Evolutionary conservation across 2,329 filamentous ascomycete genomes (phyloP), one percentile per base, ranked within the genome.

Genomic region (Phyllosticta paracitricarpa): DNA sequence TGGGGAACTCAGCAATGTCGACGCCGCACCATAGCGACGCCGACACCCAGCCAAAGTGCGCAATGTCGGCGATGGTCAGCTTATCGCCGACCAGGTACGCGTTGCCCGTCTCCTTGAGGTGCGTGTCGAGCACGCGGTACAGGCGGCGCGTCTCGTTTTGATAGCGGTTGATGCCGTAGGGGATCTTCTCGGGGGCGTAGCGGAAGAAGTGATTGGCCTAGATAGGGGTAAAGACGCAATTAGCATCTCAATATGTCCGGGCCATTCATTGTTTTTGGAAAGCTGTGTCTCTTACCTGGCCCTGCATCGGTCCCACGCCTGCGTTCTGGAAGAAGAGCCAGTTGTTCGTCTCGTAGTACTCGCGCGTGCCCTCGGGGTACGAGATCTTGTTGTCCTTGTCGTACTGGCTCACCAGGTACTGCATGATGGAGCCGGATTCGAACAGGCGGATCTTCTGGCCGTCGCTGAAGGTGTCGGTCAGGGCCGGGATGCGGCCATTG

Each of bases 401-500:
- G 72, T 96, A 96, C 63, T 85, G 83, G 58, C 91, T 88, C 19
- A 88, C 84, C 5, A 96, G 82, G 72, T 96, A 96, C 73, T 91
- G 85, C 77, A 95, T 79, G 71, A 96, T 94, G 65, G 87, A 84
- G 62, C 89, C 91, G 65, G 85, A 89, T 76, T 96, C 91, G 70
- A 95, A 96, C 19, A 96, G 73, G 62, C 82, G 81, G 71, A 96
- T 90, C 35, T 79, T 78, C 72, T 88, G 78, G 66, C 89, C 89
- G 72, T 94, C 86, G 4, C 79, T 79, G 72, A 89, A 87, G 6
- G 81, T 89, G 75, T 96, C 91, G 7, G 89, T 94, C 57, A 96
- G 69, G 62, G 91, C 91, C 3, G 91, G 92, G 68, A 96, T 96
- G 66, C 91, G 88, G 65, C 91, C 91, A 73, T 96, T 96, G 65